Conservation (phyloP, 148 eudicot species). For the Amaranthus hypochondriacus region DNA sequence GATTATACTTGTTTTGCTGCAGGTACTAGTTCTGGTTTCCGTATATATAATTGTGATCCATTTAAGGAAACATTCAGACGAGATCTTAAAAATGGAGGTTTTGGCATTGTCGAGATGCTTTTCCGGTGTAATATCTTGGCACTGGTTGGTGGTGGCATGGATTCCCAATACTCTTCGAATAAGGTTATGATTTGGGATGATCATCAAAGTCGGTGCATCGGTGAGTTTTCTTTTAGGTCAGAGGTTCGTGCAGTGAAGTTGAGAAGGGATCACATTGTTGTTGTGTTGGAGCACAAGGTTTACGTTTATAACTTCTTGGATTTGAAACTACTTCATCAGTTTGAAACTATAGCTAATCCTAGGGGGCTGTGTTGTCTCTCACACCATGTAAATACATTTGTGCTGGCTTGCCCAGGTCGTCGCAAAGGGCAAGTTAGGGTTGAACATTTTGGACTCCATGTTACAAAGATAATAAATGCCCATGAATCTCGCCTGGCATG, state of each 20-base stretch:
- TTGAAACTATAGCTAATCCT: slow-evolving; percentile 82
- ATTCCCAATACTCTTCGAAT: slow-evolving; percentile 79
- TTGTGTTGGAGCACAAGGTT: slow-evolving; percentile 90
- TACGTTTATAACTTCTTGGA: slow-evolving; percentile 87
- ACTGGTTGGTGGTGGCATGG: slow-evolving; percentile 80
- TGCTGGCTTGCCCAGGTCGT: slow-evolving; percentile 88
- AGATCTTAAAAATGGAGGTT: slow-evolving; percentile 84
- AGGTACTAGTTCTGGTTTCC: slow-evolving; percentile 84
- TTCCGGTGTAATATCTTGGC: slow-evolving; percentile 83
- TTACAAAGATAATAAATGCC: slow-evolving; percentile 72
- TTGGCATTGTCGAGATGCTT: slow-evolving; percentile 93
- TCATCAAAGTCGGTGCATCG: slow-evolving; percentile 81
- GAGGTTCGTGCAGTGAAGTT: slow-evolving; percentile 85
- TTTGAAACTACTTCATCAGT: slow-evolving; percentile 82
- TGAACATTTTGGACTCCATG: slow-evolving; percentile 88
- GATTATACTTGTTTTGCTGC: slow-evolving; percentile 91
- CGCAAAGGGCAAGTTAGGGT: slow-evolving; percentile 81
- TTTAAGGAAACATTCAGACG: slow-evolving; percentile 87
- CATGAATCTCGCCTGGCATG: slow-evolving; percentile 89
- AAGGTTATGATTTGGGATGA: slow-evolving; percentile 96
- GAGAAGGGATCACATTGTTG: slow-evolving; percentile 81
- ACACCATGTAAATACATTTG: slow-evolving; percentile 71
- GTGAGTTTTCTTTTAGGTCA: slow-evolving; percentile 87
- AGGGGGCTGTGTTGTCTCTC: slow-evolving; percentile 94
- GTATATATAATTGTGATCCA: slow-evolving; percentile 88